Base-by-base conservation (phyloP, 1,139 yeast genomes). In the Taphrina communis region DNA sequence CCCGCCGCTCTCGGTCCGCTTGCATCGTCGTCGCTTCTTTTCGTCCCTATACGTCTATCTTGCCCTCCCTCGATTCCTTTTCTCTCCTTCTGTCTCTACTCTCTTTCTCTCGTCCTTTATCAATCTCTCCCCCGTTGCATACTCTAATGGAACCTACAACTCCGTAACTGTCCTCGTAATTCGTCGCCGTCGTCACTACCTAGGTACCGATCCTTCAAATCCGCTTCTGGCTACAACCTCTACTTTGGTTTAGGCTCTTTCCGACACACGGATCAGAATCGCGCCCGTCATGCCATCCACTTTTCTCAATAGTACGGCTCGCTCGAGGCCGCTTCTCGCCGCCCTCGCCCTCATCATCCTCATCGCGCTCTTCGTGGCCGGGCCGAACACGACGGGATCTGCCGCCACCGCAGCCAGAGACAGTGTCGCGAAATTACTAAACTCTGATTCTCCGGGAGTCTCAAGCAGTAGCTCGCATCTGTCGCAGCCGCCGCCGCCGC, bases 321-420 rank as follows among this genome's bases (percentile, higher is more conserved):
- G 58, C 42, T 53, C 58, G 58, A 12, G 58, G 11, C 58, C 58
- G 1, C 7, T 38, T 9, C 41, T 53, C 44, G 58, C 42, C 58
- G 58, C 58, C 21, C 41, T 53, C 8, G 44, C 42, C 25, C 5
- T 53, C 25, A 17, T 53, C 19, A 36, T 36, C 6, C 42, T 35
- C 25, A 8, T 53, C 25, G 42, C 42, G 25, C 58, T 53, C 17
- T 50, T 50, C 53, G 8, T 50, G 11, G 31, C 36, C 53, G 53
- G 53, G n/a, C 36, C 53, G 2, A 25, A 25, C 4, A 25, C 31
- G 4, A 25, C 31, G 4, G 31, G 31, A 25, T 21, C 53, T 1
- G 12, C 31, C 36, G 36, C 53, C n/a, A n/a, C 11, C n/a, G 53
- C 53, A 21, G 31, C 31, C 31, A 50, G n/a, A 11, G 53, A 50